phyloP scores from a whole-genome alignment of 2,329 filamentous ascomycete species.

The Xylaria sp. region DNA sequence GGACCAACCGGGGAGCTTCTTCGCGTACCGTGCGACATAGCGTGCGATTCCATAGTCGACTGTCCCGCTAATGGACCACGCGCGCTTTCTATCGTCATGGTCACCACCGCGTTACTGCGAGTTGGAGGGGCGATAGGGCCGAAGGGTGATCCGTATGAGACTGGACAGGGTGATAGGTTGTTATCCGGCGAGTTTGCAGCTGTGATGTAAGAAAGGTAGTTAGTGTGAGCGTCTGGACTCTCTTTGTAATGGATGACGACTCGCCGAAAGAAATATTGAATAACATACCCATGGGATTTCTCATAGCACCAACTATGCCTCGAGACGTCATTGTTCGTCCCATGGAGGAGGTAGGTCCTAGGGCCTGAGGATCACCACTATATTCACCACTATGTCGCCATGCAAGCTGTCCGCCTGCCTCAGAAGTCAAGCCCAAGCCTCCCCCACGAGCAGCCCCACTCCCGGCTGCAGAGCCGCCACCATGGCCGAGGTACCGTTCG shows the following conservation, averaged over 20 bases:
- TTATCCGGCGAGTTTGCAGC: slow-evolving; percentile 9
- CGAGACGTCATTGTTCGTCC: slow-evolving; percentile 16
- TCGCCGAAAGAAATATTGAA: not conserved
- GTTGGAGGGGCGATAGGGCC: slow-evolving; percentile 48
- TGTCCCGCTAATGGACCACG: slow-evolving; percentile 10
- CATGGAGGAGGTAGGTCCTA: slow-evolving; percentile 24
- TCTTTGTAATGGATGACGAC: not conserved
- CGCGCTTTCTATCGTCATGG: not conserved
- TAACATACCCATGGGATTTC: slow-evolving; percentile 40
- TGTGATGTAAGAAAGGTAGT: not conserved
- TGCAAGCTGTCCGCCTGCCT: slow-evolving; percentile 27
- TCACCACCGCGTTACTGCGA: slow-evolving; percentile 25
- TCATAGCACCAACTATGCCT: slow-evolving; percentile 19
- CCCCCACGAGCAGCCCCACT: slow-evolving; percentile 17
- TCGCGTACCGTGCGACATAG: not conserved
- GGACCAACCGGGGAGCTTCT: slow-evolving; percentile 11
- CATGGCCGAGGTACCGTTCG: slow-evolving; percentile 16
- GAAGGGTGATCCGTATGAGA: slow-evolving; percentile 46
- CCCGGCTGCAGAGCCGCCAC: slow-evolving; percentile 10
- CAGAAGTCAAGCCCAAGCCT: slow-evolving; percentile 14
- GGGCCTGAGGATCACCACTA: slow-evolving; percentile 27
- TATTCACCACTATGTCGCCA: slow-evolving; percentile 39
- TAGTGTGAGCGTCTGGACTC: not conserved
- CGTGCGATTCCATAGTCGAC: not conserved
- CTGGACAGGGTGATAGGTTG: slow-evolving; percentile 27